Evolutionary conservation across 495 filamentous ascomycete species (phyloP), one percentile per base, ranked within the genome.

Genomic region (Penicillium pulvis): DNA sequence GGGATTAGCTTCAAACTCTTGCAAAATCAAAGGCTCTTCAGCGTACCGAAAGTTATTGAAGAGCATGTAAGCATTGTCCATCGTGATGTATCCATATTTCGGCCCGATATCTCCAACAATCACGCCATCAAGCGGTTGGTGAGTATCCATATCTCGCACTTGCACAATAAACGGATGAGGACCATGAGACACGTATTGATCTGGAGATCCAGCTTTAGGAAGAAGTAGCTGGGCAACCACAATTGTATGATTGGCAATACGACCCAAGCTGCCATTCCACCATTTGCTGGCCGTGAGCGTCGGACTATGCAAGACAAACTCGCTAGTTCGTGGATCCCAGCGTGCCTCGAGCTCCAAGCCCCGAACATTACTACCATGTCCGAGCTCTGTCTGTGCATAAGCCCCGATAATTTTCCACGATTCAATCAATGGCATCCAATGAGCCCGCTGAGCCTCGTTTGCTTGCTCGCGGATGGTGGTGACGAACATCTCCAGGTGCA

Each of bases 61-160:
- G 7, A 80, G 73, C 75, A 79, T 78, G 56, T 81, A 82, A 0
- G 72, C 79, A 53, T 81, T 82, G 54, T 81, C 79, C 73, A 79
- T 78, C 4, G 67, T 69, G 16, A 71, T 65, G 47, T 81, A 81
- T 2, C 78, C 79, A 48, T 78, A 77, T 43, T 81, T 82, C 0
- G 75, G 73, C 0, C 78, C 78, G 47, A 82, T 79, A 54, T 82
- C 79, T 31, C 79, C 79, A 28, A 81, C 70, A 1, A 75, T 70
- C 24, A 82, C 71, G 1, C 78, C 79, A 8, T 70, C 45, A 6
- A 79, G 53, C 1, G 77, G 74, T 45, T 71, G 64, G 49, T 78
- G 75, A 0, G 73, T 79, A 44, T 74, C 65, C 64, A 73, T 65
- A 56, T 80, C 73, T 4, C 79, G 71, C 17, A 81, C 76, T 49